phyloP scores from a whole-genome alignment of 2,329 filamentous ascomycete genomes.

The Colletotrichum lupini region DNA sequence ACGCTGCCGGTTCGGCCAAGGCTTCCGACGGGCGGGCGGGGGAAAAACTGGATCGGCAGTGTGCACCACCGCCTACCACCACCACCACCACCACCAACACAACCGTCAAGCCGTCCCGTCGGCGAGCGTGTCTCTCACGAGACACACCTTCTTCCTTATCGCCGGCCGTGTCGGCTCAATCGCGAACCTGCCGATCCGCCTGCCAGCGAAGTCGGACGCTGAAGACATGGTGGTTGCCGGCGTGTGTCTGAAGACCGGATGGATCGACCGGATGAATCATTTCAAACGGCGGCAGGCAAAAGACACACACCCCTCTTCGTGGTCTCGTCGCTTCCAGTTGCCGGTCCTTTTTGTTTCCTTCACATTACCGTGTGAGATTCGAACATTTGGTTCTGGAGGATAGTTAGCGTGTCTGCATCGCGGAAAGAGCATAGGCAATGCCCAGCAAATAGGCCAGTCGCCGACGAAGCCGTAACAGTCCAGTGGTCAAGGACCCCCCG shows the following conservation, averaged over 20 bases:
- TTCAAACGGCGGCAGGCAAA: background rate
- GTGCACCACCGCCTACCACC: background rate
- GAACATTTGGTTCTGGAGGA: background rate
- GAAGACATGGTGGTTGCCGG: background rate
- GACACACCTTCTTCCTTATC: background rate
- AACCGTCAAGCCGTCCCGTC: background rate
- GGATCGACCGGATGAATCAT: background rate
- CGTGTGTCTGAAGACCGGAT: background rate
- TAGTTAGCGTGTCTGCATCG: background rate
- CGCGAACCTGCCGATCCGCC: background rate
- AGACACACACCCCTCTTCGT: background rate
- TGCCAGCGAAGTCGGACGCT: conserved; percentile 25
- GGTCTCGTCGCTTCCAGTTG: conserved; percentile 10
- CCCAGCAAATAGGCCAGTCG: background rate
- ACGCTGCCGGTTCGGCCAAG: conserved; percentile 14
- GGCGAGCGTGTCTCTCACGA: background rate
- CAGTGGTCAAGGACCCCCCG: background rate
- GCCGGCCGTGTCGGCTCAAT: conserved; percentile 7
- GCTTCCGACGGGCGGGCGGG: conserved; percentile 12
- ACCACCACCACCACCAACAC: background rate
- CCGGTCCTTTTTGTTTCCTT: too few relatives aligned
- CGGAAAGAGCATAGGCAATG: background rate
- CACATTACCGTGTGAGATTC: too few relatives aligned
- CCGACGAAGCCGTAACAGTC: background rate
- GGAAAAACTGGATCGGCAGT: conserved; percentile 8